Conservation (phyloP, 1,139 yeast species). For the Suhomyces maxii region DNA sequence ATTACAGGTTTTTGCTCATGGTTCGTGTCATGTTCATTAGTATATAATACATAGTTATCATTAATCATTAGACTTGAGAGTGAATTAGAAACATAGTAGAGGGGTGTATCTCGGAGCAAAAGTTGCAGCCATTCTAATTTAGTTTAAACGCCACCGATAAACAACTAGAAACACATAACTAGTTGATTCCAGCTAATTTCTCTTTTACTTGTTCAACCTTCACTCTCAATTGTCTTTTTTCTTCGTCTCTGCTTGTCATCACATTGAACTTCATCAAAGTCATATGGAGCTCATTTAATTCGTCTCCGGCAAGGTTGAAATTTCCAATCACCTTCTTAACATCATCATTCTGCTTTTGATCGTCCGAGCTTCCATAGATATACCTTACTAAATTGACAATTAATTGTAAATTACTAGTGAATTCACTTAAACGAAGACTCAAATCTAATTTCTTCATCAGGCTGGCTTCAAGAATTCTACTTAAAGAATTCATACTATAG, state of each 20-base stretch:
- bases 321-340: neutral
- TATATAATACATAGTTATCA: neutral
- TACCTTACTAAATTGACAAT: conserved; percentile 23
- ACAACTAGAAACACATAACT: neutral
- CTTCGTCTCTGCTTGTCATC: conserved; percentile 14
- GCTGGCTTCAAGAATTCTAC: conserved; percentile 16
- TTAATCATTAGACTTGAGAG: neutral
- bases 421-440: conserved; percentile 21
- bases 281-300: conserved; percentile 16
- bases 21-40: neutral
- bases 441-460: conserved; percentile 14
- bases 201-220: conserved; percentile 1
- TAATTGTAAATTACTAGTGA: conserved; percentile 24
- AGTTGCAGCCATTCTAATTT: too few species aligned
- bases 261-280: conserved; percentile 19
- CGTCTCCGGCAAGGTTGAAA: conserved; percentile 8
- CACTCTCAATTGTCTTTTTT: conserved; percentile 5
- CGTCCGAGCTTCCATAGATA: conserved; percentile 10
- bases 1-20: too few species aligned
- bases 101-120: too few species aligned
- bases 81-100: too few species aligned
- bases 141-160: too few species aligned
- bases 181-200: neutral
- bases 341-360: neutral
- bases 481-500: conserved; percentile 29